phyloP scores from a whole-genome alignment of 495 filamentous ascomycete species.

The Evernia prunastri region DNA sequence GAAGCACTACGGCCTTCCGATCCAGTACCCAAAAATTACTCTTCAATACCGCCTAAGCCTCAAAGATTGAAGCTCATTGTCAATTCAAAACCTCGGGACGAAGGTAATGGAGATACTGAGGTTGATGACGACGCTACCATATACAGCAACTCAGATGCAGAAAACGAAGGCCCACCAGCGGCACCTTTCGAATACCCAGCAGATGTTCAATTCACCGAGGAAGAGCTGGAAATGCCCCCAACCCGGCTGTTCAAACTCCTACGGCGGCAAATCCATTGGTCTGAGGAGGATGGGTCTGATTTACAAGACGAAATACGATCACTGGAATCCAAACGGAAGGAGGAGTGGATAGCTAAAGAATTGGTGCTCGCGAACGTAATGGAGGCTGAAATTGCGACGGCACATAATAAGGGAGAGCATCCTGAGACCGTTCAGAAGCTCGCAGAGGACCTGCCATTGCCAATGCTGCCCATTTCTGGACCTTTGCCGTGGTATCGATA shows the following conservation, averaged over 20 bases:
- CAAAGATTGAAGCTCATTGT: constrained; percentile 61
- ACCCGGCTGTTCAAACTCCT: constrained; percentile 66
- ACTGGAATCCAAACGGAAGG: constrained; percentile 59
- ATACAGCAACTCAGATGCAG: constrained; percentile 23
- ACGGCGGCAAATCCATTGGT: constrained; percentile 74
- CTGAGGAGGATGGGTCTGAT: constrained; percentile 58
- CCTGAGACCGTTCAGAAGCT: constrained; percentile 23
- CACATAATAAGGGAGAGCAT: constrained; percentile 34
- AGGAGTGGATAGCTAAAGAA: constrained; percentile 85
- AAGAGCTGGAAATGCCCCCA: constrained; percentile 64
- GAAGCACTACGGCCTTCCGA: constrained; percentile 86
- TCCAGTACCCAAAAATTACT: constrained; percentile 72
- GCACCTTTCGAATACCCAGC: constrained; percentile 40
- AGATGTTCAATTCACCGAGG: constrained; percentile 61
- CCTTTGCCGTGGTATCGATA: constrained; percentile 27
- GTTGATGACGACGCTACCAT: constrained; percentile 44
- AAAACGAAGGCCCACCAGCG: constrained; percentile 11
- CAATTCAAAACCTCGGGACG: constrained; percentile 49
- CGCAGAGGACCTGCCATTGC: constrained; percentile 22
- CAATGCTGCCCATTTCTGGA: constrained; percentile 23
- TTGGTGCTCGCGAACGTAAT: constrained; percentile 52
- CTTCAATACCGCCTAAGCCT: constrained; percentile 40
- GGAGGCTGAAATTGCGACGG: constrained; percentile 48
- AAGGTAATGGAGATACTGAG: constrained; percentile 48
- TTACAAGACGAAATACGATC: constrained; percentile 54